These are phyloP conservation scores for Bipolaris gigantea DNA, from an alignment of 2,329 filamentous ascomycete genomes.

Conservation along the genomic window DNA sequence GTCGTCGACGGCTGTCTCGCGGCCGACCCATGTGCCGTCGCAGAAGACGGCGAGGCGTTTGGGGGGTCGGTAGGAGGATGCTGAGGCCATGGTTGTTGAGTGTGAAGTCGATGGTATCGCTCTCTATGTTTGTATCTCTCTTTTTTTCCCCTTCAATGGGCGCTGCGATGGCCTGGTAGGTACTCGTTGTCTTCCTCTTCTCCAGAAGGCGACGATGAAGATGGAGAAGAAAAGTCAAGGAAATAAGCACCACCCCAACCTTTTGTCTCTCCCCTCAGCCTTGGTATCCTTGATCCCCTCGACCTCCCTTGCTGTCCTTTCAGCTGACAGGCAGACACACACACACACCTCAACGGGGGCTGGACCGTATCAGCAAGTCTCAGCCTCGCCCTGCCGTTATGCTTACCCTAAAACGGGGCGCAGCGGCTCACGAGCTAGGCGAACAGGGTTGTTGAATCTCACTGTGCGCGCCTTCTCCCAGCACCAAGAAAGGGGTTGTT, in stretches of 20 bases:
- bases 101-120: no score
- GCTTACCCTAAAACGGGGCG: background rate
- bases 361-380: background rate
- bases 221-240: background rate
- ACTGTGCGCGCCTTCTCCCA: background rate
- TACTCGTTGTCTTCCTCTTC: no score
- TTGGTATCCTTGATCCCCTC: background rate
- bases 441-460: background rate
- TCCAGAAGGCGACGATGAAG: no score
- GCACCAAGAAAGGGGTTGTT: no score
- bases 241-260: background rate
- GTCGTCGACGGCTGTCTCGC: constrained; percentile 33
- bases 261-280: background rate
- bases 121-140: no score
- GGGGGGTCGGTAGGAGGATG: constrained; percentile 9
- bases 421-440: background rate
- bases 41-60: constrained; percentile 40
- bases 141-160: no score
- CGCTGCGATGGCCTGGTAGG: no score
- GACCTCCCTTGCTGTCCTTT: background rate
- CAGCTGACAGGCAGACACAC: background rate
- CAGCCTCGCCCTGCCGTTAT: background rate
- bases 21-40: constrained; percentile 44
- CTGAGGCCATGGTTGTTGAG: constrained; percentile 11
- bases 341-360: no score